Conservation (phyloP, 768 basidiomycete species). For the Neoboletus brunneissimus region DNA sequence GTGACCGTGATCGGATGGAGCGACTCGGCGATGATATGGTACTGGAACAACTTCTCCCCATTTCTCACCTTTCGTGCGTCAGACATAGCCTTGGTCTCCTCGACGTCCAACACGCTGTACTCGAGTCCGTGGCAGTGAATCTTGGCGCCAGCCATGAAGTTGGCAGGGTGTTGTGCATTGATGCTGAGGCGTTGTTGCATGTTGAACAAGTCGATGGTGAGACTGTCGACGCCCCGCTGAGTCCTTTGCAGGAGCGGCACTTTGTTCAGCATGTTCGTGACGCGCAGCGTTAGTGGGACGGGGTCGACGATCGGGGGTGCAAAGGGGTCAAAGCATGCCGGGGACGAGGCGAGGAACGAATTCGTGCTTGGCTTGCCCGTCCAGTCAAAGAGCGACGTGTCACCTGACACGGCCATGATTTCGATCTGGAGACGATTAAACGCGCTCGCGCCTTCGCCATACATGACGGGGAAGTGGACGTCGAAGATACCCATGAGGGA, state of each 20-base stretch:
- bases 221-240: constrained; percentile 12
- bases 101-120: constrained; percentile 15
- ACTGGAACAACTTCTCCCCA: constrained; percentile 7
- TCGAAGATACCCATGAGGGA: constrained; percentile 29
- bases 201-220: constrained; percentile 19
- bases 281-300: constrained; percentile 13
- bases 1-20: constrained; percentile 22
- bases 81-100: constrained; percentile 16
- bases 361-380: constrained; percentile 14
- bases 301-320: constrained; percentile 13
- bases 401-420: constrained; percentile 25
- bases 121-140: constrained; percentile 23
- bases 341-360: constrained; percentile 18
- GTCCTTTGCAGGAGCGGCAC: constrained; percentile 11
- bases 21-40: constrained; percentile 16
- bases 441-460: constrained; percentile 29
- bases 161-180: constrained; percentile 21
- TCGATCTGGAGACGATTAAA: constrained; percentile 29
- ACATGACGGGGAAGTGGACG: constrained; percentile 28
- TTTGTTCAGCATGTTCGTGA: constrained; percentile 6
- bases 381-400: constrained; percentile 27
- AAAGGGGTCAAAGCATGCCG: constrained; percentile 25
- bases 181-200: constrained; percentile 17
- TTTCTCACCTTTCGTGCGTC: background rate
- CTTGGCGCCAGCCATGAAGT: constrained; percentile 19